Evolutionary conservation across 2,329 filamentous ascomycete species (phyloP).

Genomic region (Fonsecaea monophora): DNA sequence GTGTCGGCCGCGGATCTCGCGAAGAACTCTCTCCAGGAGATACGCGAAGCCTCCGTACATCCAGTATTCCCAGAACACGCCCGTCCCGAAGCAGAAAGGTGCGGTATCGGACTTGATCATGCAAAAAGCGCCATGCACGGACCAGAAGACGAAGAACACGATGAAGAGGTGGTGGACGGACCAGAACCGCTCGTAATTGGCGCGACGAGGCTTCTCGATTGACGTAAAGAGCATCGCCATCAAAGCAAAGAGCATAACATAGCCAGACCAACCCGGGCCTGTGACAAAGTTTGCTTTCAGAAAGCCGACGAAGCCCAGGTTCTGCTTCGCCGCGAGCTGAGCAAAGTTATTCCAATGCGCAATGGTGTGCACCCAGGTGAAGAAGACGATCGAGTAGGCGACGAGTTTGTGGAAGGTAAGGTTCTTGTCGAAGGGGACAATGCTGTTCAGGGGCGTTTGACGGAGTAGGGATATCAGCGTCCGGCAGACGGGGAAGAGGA

Average conservation of each 20-base stretch:
- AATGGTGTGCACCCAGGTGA: slow-evolving; percentile 84
- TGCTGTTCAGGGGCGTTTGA: slow-evolving; percentile 81
- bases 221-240: slow-evolving; percentile 81
- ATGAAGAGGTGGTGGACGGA: slow-evolving; percentile 89
- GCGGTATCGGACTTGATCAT: slow-evolving; percentile 87
- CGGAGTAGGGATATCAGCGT: slow-evolving; percentile 82
- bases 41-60: slow-evolving; percentile 83
- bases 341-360: slow-evolving; percentile 89
- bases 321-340: slow-evolving; percentile 75
- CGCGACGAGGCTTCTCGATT: slow-evolving; percentile 75
- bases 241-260: slow-evolving; percentile 79
- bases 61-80: slow-evolving; percentile 91
- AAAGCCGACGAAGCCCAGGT: slow-evolving; percentile 78
- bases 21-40: slow-evolving; percentile 76
- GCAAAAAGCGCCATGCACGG: slow-evolving; percentile 86
- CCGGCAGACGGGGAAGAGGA: slow-evolving; percentile 75
- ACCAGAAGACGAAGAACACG: slow-evolving; percentile 89
- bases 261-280: slow-evolving; percentile 84
- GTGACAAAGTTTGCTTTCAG: slow-evolving; percentile 77
- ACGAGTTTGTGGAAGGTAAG: slow-evolving; percentile 80
- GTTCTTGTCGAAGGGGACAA: slow-evolving; percentile 71
- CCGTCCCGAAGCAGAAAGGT: slow-evolving; percentile 76
- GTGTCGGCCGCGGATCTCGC: slow-evolving; percentile 79
- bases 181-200: slow-evolving; percentile 90
- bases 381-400: slow-evolving; percentile 88